These are phyloP conservation scores for Davidsoniella australis DNA, from an alignment of 2,329 filamentous ascomycete genomes.

Conservation along the genomic window DNA sequence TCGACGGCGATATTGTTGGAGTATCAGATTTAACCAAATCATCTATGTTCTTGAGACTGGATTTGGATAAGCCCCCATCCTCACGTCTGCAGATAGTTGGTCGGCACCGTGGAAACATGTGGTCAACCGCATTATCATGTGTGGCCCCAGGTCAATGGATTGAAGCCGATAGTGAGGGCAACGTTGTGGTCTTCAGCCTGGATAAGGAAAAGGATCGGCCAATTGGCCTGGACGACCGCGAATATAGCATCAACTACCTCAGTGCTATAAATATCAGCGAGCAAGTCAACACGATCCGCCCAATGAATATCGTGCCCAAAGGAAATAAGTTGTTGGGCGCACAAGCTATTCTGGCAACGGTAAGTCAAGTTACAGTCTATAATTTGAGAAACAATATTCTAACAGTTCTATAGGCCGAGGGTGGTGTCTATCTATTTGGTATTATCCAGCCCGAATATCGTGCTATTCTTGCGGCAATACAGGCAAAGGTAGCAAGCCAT, in stretches of 20 bases:
- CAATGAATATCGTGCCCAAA: conserved; percentile 49
- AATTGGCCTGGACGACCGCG: conserved; percentile 28
- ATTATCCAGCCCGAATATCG: conserved; percentile 55
- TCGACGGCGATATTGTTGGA: conserved; percentile 59
- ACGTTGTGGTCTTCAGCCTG: conserved; percentile 64
- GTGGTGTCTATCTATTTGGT: conserved; percentile 78
- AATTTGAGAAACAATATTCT: conserved; percentile 14
- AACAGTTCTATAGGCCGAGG: conserved; percentile 49
- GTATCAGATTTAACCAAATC: conserved; percentile 93
- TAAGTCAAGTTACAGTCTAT: conserved; percentile 27
- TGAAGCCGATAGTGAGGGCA: conserved; percentile 73
- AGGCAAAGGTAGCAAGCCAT: conserved; percentile 48
- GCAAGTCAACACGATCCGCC: conserved; percentile 77
- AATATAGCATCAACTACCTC: conserved; percentile 22
- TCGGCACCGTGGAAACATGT: conserved; percentile 70
- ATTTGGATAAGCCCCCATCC: conserved; percentile 35
- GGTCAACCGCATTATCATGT: conserved; percentile 51
- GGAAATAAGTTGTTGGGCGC: conserved; percentile 56
- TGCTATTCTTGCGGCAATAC: conserved; percentile 69
- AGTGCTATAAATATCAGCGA: conserved; percentile 79
- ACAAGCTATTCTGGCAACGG: conserved; percentile 75
- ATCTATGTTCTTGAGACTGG: conserved; percentile 59
- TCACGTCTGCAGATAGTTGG: conserved; percentile 66
- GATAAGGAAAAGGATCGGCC: conserved; percentile 55
- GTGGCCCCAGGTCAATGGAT: conserved; percentile 38